These are phyloP conservation scores for Phoma sp. DNA, from an alignment of 2,329 filamentous ascomycete species.

Conservation along the genomic window DNA sequence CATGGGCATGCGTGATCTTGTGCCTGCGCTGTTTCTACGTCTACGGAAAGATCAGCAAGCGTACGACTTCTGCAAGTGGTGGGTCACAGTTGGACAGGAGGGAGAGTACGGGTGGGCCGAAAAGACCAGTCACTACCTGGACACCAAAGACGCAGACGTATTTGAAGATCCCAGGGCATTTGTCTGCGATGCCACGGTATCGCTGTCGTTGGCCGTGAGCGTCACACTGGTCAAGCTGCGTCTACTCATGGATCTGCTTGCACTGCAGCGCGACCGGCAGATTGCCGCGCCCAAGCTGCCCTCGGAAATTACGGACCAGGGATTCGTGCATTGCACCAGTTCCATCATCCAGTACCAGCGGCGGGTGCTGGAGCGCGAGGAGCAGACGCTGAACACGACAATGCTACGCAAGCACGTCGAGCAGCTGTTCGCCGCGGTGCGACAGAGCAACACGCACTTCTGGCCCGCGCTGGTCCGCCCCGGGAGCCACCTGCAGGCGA, in stretches of 20 bases:
- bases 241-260: slow-evolving; percentile 42
- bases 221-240: slow-evolving; percentile 49
- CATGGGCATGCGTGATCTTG: slow-evolving; percentile 51
- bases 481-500: not conserved
- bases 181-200: slow-evolving; percentile 2
- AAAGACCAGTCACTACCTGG: slow-evolving; percentile 42
- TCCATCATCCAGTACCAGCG: slow-evolving; percentile 19
- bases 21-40: slow-evolving; percentile 55
- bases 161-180: slow-evolving; percentile 46
- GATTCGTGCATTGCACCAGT: slow-evolving; percentile 27
- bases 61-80: slow-evolving; percentile 59
- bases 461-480: slow-evolving; percentile 18
- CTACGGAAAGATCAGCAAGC: slow-evolving; percentile 59
- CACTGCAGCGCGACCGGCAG: slow-evolving; percentile 27
- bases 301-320: slow-evolving; percentile 36
- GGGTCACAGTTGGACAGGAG: slow-evolving; percentile 31
- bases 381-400: slow-evolving; percentile 17
- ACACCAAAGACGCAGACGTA: slow-evolving; percentile 50
- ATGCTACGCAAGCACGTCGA: slow-evolving; percentile 33
- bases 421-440: slow-evolving; percentile 6
- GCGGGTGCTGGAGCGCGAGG: slow-evolving; percentile 17
- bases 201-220: slow-evolving; percentile 25
- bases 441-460: slow-evolving; percentile 11
- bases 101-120: slow-evolving; percentile 49
- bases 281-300: slow-evolving; percentile 27